phyloP scores from a whole-genome alignment of 257 asterid species.

The Striga asiatica region DNA sequence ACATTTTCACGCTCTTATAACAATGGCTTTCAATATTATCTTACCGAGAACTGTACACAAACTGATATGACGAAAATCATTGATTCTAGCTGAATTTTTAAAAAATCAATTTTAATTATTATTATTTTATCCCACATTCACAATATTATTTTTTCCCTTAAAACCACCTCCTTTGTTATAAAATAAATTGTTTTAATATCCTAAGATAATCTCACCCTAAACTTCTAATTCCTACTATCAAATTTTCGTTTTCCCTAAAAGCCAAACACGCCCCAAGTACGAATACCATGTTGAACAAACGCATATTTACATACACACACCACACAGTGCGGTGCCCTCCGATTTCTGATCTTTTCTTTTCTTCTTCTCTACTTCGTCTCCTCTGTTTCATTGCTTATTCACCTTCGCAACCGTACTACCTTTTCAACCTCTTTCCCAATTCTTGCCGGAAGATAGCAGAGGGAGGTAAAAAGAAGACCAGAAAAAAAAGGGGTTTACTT shows the following conservation, averaged over 20 bases:
- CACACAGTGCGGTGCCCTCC: constrained; percentile 21
- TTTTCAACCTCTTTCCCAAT: not conserved
- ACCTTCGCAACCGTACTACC: not conserved
- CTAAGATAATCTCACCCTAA: too few species aligned
- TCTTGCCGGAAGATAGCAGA: not conserved
- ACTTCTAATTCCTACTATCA: not conserved
- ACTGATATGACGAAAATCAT: not conserved
- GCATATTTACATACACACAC: too few species aligned
- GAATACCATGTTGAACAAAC: too few species aligned
- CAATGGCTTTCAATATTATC: too few species aligned
- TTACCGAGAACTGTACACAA: not conserved
- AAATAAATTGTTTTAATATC: too few species aligned
- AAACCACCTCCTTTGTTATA: too few species aligned
- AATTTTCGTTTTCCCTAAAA: not conserved
- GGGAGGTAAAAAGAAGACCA: not conserved
- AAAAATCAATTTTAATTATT: too few species aligned
- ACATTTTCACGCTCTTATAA: too few species aligned
- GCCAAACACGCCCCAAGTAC: constrained; percentile 17
- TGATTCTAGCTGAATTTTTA: not conserved
- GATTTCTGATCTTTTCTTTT: not conserved
- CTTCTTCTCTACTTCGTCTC: constrained; percentile 8
- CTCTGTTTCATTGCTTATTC: constrained; percentile 22
- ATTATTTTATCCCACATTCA: too few species aligned
- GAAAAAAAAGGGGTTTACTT: not conserved
- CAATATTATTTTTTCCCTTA: too few species aligned